phyloP scores from a whole-genome alignment of 2,329 filamentous ascomycete species.

The Colletotrichum shisoi region DNA sequence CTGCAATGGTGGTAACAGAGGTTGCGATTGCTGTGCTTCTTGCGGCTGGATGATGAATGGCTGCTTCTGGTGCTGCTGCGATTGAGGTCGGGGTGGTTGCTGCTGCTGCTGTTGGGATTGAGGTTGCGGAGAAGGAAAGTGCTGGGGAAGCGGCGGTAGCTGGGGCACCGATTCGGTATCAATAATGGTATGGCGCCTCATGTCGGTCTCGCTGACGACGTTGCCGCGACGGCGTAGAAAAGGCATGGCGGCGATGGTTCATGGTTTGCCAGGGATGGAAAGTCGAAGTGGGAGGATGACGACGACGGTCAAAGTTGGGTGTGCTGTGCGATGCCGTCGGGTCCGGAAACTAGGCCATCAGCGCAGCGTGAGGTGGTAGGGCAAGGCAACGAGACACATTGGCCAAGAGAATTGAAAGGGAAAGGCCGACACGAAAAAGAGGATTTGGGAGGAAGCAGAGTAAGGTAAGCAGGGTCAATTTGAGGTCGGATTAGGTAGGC shows the following conservation, averaged over 20 bases:
- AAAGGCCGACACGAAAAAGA: conserved; percentile 7
- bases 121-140: conserved; percentile 32
- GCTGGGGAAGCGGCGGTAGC: conserved; percentile 41
- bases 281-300: conserved; percentile 29
- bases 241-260: conserved; percentile 60
- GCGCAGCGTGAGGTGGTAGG: conserved; percentile 18
- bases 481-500: conserved; percentile 11
- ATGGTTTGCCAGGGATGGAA: conserved; percentile 44
- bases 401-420: background rate
- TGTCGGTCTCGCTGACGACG: conserved; percentile 66
- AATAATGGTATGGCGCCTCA: conserved; percentile 61
- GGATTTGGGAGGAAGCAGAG: conserved; percentile 7
- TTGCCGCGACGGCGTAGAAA: conserved; percentile 69
- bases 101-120: conserved; percentile 24
- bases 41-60: conserved; percentile 13
- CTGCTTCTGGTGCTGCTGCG: conserved; percentile 24
- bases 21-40: conserved; percentile 1
- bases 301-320: conserved; percentile 20
- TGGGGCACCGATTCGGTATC: conserved; percentile 45
- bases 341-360: conserved; percentile 36
- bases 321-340: conserved; percentile 28
- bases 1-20: background rate
- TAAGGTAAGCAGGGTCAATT: conserved; percentile 13
- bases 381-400: conserved; percentile 18
- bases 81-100: conserved; percentile 17